These are phyloP conservation scores for Paracoccidioides lutzii DNA, from an alignment of 2,329 filamentous ascomycete species.

Conservation along the genomic window DNA sequence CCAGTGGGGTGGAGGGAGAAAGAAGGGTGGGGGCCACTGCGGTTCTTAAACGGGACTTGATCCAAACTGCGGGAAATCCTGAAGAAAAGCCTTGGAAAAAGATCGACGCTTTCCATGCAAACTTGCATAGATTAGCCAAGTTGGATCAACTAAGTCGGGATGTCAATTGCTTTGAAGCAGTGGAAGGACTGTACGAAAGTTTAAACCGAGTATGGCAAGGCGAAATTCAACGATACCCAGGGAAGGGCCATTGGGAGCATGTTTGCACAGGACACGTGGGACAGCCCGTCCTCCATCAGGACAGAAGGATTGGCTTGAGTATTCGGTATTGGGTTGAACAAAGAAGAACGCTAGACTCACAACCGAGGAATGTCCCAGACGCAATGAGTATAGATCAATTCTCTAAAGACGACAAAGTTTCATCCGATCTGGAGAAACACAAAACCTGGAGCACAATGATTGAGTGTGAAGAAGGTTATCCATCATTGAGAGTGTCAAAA, in stretches of 20 bases:
- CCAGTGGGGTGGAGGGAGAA: constrained; percentile 28
- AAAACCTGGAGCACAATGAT: constrained; percentile 27
- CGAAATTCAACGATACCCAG: constrained; percentile 23
- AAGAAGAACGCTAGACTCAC: constrained; percentile 23
- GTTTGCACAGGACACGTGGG: constrained; percentile 31
- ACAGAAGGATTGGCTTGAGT: constrained; percentile 27
- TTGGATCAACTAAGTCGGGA: constrained; percentile 33
- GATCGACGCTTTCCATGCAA: constrained; percentile 29
- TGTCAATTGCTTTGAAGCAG: constrained; percentile 35
- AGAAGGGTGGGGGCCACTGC: constrained; percentile 31
- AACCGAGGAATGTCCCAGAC: constrained; percentile 15
- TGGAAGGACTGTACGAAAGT: constrained; percentile 32
- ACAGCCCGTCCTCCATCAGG: constrained; percentile 30
- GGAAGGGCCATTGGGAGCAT: constrained; percentile 23
- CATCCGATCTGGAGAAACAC: constrained; percentile 12
- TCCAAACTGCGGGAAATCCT: constrained; percentile 21
- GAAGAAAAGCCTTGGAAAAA: constrained; percentile 25
- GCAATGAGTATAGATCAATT: constrained; percentile 23
- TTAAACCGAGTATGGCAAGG: constrained; percentile 32
- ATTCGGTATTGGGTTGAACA: constrained; percentile 33
- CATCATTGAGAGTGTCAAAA: constrained; percentile 32
- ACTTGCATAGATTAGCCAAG: constrained; percentile 33
- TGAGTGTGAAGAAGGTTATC: constrained; percentile 34
- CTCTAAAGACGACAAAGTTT: constrained; percentile 10
- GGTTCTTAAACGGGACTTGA: constrained; percentile 30